phyloP scores from a whole-genome alignment of 148 eudicot species.

The Euryodendron excelsum region DNA sequence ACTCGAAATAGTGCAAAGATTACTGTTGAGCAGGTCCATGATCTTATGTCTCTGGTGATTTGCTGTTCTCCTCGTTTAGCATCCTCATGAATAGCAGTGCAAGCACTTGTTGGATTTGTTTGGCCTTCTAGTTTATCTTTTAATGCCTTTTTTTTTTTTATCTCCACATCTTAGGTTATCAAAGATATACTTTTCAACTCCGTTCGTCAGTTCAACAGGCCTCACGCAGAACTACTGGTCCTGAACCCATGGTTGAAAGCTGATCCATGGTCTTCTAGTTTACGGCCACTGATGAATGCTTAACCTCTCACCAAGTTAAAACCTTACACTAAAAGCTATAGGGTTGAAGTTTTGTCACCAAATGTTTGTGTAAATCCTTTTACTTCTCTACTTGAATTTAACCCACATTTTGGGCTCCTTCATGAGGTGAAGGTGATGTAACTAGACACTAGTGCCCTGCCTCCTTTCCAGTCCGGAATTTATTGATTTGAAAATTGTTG shows the following conservation, averaged over 20 bases:
- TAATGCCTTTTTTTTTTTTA: background rate
- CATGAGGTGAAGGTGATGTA: background rate
- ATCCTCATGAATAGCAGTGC: background rate
- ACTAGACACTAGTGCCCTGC: background rate
- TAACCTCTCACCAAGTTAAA: background rate
- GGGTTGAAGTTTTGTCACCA: background rate
- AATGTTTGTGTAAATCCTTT: background rate
- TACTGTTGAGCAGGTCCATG: constrained; percentile 98
- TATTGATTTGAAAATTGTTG: background rate
- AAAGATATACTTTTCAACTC: constrained; percentile 93
- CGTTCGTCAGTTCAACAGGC: constrained; percentile 49
- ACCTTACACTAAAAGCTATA: too few relatives aligned
- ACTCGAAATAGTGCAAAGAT: constrained; percentile 99
- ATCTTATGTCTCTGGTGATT: constrained; percentile 91
- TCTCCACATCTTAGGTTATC: constrained; percentile 55
- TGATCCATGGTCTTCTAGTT: constrained; percentile 25
- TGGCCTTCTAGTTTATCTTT: background rate
- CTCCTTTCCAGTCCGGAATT: background rate
- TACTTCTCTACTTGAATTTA: background rate
- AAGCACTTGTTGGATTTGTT: background rate
- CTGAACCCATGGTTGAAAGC: constrained; percentile 92
- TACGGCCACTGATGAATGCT: background rate
- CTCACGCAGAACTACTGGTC: constrained; percentile 63
- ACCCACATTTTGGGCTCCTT: background rate
- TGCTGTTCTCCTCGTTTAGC: background rate